Percentiles rank a stretch among this genome's conserved stretches.
Conservation (phyloP, 495 filamentous ascomycete species). For the Tuber indicum region DNA sequence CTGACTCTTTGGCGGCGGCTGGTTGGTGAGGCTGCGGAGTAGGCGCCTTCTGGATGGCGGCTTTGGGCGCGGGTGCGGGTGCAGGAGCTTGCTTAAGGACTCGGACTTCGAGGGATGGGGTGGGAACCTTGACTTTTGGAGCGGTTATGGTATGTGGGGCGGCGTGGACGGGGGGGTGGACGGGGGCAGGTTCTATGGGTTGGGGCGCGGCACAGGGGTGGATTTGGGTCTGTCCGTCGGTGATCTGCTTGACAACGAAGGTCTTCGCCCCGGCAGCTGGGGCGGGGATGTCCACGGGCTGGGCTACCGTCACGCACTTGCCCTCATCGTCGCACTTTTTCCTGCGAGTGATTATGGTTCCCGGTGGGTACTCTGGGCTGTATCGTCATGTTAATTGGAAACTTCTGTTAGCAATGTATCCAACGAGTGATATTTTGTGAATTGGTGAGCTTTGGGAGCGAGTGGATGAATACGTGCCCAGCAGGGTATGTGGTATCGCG, state of each 20-base stretch:
- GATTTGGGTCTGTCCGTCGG: slow-evolving; percentile 18
- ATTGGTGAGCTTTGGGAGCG: background rate
- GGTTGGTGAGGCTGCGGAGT: background rate
- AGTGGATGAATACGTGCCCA: slow-evolving; percentile 16
- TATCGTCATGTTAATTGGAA: slow-evolving; percentile 4
- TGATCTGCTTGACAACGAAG: slow-evolving; percentile 2
- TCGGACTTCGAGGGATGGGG: too few relatives aligned
- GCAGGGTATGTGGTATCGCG: slow-evolving; percentile 26
- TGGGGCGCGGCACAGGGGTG: background rate
- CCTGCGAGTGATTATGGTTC: slow-evolving; percentile 26
- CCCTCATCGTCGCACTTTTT: slow-evolving; percentile 12
- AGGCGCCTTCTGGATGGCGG: background rate
- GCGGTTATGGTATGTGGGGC: too few relatives aligned
- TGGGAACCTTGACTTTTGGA: too few relatives aligned
- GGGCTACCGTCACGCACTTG: slow-evolving; percentile 1
- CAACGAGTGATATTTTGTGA: slow-evolving; percentile 12
- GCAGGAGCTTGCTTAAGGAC: too few relatives aligned
- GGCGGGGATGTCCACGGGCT: background rate
- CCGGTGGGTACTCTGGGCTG: slow-evolving; percentile 31
- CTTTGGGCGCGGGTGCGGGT: too few relatives aligned
- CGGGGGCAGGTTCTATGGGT: slow-evolving; percentile 1
- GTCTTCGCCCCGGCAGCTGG: background rate
- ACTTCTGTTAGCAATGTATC: background rate
- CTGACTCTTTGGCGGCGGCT: background rate
- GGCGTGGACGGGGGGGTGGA: background rate